Evolutionary conservation across 1,284 basidiomycete genomes (phyloP), one percentile per base, ranked within the genome.

Genomic region (Pterulicium gracile): DNA sequence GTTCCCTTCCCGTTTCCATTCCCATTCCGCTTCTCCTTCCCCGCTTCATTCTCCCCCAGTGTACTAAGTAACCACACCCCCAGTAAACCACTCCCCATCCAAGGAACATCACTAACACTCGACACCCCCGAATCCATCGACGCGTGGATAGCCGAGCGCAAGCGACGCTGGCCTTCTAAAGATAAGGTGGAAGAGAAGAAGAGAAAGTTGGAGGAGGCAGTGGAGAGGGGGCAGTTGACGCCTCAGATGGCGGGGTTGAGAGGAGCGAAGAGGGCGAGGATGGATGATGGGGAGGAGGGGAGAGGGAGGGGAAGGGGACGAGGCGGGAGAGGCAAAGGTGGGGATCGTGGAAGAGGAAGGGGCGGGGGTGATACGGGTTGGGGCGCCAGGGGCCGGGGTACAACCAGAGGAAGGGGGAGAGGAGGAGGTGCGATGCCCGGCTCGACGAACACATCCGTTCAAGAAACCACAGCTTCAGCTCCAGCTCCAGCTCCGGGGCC

Each of bases 111-210:
- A 35, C 60, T 94, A 14, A 60, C 73, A 10, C 71, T 96, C 5
- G 77, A 94, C 55, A 83, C 86, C 1, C 86, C 85, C 4, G 91
- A 92, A 58, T 77, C 81, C 13, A 70, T 96, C 48, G 78, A 77
- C 10, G 76, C 75, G 34, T 97, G 93, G 93, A 77, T 94, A 46
- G 80, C 76, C 22, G 92, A 96, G 56, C 79, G 93, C 41, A 90
- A 78, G 63, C 79, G 78, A 51, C 77, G 85, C 15, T 97, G 85
- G 70, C 93, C 93, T 2, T 87, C 80, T 13, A 61, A 71, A 13
- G 58, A 69, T 43, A 75, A 79, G 15, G 70, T 89, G 1, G 75
- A 77, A 49, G 88, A 94, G 44, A 93, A 90, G 71, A 82, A 75
- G 61, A 71, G 70, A 58, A 88, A 77, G 60, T 64, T 70, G 24